Base-by-base conservation (phyloP, 2,329 filamentous ascomycete genomes). In the Stagonosporopsis vannaccii region DNA sequence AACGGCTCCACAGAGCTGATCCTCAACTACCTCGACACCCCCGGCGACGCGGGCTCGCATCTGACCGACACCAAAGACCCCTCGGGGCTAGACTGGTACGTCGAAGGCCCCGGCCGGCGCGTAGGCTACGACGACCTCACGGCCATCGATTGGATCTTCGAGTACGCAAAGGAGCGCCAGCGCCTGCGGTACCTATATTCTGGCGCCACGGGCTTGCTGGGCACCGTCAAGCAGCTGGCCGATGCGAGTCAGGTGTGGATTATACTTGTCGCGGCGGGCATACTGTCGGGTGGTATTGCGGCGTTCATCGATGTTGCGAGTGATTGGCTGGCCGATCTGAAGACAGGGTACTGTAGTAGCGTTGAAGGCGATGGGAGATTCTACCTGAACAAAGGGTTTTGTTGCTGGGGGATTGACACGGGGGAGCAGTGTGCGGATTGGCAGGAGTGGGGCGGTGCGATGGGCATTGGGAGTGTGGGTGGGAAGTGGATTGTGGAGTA, bases 121-220 rank as follows among this genome's bases (percentile, higher is more conserved):
- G 93, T 97, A 33, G 94, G 91, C 51, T 99, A 99, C 79, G 94
- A 97, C 71, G 90, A 99, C 78, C 82, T 97, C 74, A 97, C 94
- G 15, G 94, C 95, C 56, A 99, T 99, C 74, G 95, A 99, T 80
- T 99, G 95, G 95, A 98, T 98, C 72, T 98, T 97, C 69, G 95
- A 99, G 77, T 97, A 98, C 73, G 95, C 91, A 48, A 97, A 97
- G 76, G 95, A 99, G 79, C 87, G 95, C 19, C 92, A 96, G 75
- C 87, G 95, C 22, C 80, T 96, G 68, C 86, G 92, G n/a, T 85
- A 90, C 26, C 81, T 99, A 19, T 85, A 87, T 51, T 85, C 89
- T 0, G 86, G 84, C 66, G 84, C 87, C 7, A 82, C 85, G 19
- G 91, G 92, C 0, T 65, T 97, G 5, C 58, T 93, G 19, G 92